A percentile compares a stretch with the other conserved stretches of the same genome.
Evolutionary conservation across 1,284 basidiomycete genomes (phyloP).

Genomic region (Trichosporon sp.): DNA sequence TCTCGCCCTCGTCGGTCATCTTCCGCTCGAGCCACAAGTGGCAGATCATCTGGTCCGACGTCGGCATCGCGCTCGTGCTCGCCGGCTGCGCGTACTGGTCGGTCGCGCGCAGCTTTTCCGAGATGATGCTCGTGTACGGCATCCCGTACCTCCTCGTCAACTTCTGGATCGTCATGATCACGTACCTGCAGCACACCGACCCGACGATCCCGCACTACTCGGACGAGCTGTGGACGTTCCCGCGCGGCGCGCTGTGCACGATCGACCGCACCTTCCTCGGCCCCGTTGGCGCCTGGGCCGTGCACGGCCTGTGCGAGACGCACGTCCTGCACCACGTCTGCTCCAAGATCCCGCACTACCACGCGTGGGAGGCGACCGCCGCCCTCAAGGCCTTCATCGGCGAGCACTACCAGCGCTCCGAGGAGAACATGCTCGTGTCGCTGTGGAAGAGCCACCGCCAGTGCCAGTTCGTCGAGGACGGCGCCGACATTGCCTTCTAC

Average conservation of each 20-base stretch:
- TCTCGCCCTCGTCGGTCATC: constrained; percentile 72
- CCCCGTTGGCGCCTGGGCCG: constrained; percentile 66
- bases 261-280: constrained; percentile 85
- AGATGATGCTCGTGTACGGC: constrained; percentile 76
- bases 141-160: constrained; percentile 87
- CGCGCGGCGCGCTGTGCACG: constrained; percentile 91
- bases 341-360: constrained; percentile 88
- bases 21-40: constrained; percentile 75
- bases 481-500: constrained; percentile 85
- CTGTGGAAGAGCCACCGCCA: constrained; percentile 54
- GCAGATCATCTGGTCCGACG: constrained; percentile 77
- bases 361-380: constrained; percentile 78
- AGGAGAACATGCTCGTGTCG: constrained; percentile 55
- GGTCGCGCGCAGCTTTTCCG: constrained; percentile 65
- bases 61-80: constrained; percentile 74
- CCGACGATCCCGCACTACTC: constrained; percentile 83
- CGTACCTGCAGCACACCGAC: constrained; percentile 97
- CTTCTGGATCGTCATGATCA: constrained; percentile 84
- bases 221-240: constrained; percentile 82
- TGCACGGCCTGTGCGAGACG: constrained; percentile 85
- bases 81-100: constrained; percentile 59
- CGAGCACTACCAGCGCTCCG: constrained; percentile 53
- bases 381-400: constrained; percentile 78
- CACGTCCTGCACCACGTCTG: constrained; percentile 86
- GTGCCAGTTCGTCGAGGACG: constrained; percentile 77